Base-by-base conservation (phyloP, 345 rosid genomes). In the Moricandia arvensis region DNA sequence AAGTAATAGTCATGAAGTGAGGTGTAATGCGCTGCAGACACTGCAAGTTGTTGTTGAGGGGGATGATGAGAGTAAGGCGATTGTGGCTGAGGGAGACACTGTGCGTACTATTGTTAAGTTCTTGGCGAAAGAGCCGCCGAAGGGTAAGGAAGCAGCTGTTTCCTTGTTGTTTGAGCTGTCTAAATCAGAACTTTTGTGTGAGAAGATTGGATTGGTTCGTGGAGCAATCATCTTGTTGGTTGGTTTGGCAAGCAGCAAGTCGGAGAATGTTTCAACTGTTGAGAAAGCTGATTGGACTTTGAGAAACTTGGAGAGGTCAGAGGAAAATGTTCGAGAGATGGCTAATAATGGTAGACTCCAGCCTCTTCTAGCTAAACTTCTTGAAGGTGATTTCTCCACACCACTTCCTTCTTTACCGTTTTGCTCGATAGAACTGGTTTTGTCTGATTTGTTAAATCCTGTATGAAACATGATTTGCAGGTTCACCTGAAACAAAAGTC, bases 161-260 rank as follows among this genome's bases (percentile, higher is more conserved):
- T 83, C 90, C 4, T 82, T 94, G 81, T 81, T 94, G 66, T 88
- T 86, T 61, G 97, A 94, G 85, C 91, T 94, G 51, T 91, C 98
- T 27, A 91, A 91, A 80, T 87, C 91, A 8, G 90, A 87, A 79
- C 80, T 88, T 2, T 87, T 94, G 79, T 87, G 90, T 53, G 96
- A 91, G 79, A 94, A 91, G 84, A 94, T 94, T 72, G 98, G 98
- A 71, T 89, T 93, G 8, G 59, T 90, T 16, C 91, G 82, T 80
- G 98, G 98, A 74, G 96, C 95, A 3, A 91, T 94, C 83, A 88
- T 94, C 9, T 87, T 94, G 54, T 81, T 94, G 83, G 96, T 90
- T 75, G 96, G 98, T 82, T 81, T 94, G 84, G 79, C 96, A n/a
- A 88, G 84, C 81, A 91, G 99, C 85, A 89, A 90, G 64, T 94